phyloP scores from a whole-genome alignment of 371 early-diverging fungal species.

The Mortierella sp. region DNA sequence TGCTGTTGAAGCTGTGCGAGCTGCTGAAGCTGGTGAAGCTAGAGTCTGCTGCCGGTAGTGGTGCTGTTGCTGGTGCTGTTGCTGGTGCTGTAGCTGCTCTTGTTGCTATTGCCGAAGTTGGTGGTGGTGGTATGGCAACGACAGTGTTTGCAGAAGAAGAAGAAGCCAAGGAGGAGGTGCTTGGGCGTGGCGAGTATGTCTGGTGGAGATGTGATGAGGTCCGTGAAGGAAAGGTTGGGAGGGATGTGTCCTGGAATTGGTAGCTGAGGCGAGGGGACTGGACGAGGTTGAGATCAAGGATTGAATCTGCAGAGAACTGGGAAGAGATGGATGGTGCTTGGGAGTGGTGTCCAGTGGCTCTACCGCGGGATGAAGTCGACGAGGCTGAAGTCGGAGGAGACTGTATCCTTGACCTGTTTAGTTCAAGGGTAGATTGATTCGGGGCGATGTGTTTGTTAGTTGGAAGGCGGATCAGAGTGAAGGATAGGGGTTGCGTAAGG shows the following conservation, averaged over 20 bases:
- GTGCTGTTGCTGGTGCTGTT: neutral
- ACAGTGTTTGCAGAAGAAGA: conserved; percentile 3
- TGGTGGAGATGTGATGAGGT: conserved; percentile 11
- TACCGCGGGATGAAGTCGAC: neutral
- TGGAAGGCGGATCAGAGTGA: neutral
- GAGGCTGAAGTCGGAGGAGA: neutral
- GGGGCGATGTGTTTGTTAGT: neutral
- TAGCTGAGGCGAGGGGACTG: conserved; percentile 3
- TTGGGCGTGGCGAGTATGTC: neutral
- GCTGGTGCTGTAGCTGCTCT: neutral
- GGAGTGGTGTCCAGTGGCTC: neutral
- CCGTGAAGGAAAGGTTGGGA: conserved; percentile 22
- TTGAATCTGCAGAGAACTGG: neutral
- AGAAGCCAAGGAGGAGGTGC: neutral
- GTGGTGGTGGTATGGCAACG: neutral
- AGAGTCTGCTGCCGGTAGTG: conserved; percentile 27
- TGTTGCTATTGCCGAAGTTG: neutral
- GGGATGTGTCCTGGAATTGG: neutral
- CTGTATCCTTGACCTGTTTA: neutral
- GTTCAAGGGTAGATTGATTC: neutral
- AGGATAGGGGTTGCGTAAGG: neutral
- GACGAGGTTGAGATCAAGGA: neutral
- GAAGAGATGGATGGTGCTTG: neutral
- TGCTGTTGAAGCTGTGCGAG: conserved; percentile 29
- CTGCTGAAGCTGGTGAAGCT: conserved; percentile 41